A percentile compares a stretch with the other conserved stretches of the same genome.
Conservation (phyloP, 257 asterid genomes). For the Rehmannia glutinosa region DNA sequence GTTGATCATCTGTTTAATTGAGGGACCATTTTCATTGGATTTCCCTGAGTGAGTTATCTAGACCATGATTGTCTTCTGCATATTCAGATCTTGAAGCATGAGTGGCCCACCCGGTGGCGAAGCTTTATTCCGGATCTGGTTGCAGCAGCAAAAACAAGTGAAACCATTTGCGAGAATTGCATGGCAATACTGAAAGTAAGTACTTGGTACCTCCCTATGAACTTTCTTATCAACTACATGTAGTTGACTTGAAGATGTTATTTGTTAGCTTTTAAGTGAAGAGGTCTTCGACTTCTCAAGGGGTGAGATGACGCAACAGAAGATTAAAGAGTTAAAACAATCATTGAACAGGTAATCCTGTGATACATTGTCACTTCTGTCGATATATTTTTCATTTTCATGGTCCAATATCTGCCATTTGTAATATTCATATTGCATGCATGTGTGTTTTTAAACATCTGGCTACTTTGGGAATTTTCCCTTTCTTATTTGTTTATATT, state of each 20-base stretch:
- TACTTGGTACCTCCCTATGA: background rate
- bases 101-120: slow-evolving; percentile 95
- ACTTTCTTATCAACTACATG: background rate
- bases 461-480: background rate
- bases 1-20: slow-evolving; percentile 2
- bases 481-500: background rate
- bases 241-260: slow-evolving; percentile 10
- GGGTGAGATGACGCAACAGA: slow-evolving; percentile 99
- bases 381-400: background rate
- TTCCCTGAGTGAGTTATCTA: background rate
- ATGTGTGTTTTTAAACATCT: background rate
- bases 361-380: background rate
- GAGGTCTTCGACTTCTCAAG: slow-evolving; percentile 99
- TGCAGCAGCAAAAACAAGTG: slow-evolving; percentile 95
- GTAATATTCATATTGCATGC: background rate
- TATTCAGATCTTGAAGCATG: slow-evolving; percentile 92
- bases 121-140: slow-evolving; percentile 95
- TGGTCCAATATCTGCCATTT: background rate
- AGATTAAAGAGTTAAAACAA: slow-evolving; percentile 92
- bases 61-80: background rate
- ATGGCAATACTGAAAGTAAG: slow-evolving; percentile 91
- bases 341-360: slow-evolving; percentile 75
- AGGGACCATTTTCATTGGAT: background rate
- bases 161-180: slow-evolving; percentile 98
- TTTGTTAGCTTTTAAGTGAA: slow-evolving; percentile 91